These are phyloP conservation scores for Aristolochia contorta DNA, from an alignment of 164 flowering plant species.

Conservation along the genomic window DNA sequence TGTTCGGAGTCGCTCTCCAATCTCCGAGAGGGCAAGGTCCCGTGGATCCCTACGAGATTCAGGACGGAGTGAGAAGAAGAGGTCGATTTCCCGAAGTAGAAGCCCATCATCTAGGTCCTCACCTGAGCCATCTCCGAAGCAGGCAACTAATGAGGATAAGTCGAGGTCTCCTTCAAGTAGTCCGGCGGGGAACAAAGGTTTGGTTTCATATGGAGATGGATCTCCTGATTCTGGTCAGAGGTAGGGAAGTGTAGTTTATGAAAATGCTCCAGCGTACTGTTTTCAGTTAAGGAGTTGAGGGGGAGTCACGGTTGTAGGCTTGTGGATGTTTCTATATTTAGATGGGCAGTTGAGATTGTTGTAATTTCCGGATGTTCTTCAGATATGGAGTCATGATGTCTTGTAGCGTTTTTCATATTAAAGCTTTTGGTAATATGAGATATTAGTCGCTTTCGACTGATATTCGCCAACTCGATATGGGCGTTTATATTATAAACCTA, in stretches of 20 bases:
- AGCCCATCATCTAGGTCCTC: constrained; percentile 50
- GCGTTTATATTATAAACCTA: too few relatives aligned
- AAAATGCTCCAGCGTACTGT: too few relatives aligned
- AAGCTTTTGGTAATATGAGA: too few relatives aligned
- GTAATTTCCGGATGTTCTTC: too few relatives aligned
- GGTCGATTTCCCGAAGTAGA: constrained; percentile 51
- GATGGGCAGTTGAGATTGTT: too few relatives aligned
- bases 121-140: constrained; percentile 36
- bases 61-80: constrained; percentile 26
- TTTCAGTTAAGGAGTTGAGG: too few relatives aligned
- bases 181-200: constrained; percentile 13
- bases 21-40: constrained; percentile 27
- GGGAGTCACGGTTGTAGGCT: too few relatives aligned
- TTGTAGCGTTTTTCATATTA: too few relatives aligned
- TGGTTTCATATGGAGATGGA: constrained; percentile 19
- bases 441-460: too few relatives aligned
- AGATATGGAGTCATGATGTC: too few relatives aligned
- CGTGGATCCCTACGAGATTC: constrained; percentile 36
- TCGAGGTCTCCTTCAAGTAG: constrained; percentile 44
- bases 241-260: constrained; percentile 10
- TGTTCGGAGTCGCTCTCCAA: constrained; percentile 54
- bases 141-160: constrained; percentile 25
- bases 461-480: too few relatives aligned
- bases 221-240: constrained; percentile 23
- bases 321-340: too few relatives aligned